Percentiles rank a stretch among this genome's conserved stretches.
Conservation (phyloP, 768 basidiomycete species). For the Amanita subjunquillea region DNA sequence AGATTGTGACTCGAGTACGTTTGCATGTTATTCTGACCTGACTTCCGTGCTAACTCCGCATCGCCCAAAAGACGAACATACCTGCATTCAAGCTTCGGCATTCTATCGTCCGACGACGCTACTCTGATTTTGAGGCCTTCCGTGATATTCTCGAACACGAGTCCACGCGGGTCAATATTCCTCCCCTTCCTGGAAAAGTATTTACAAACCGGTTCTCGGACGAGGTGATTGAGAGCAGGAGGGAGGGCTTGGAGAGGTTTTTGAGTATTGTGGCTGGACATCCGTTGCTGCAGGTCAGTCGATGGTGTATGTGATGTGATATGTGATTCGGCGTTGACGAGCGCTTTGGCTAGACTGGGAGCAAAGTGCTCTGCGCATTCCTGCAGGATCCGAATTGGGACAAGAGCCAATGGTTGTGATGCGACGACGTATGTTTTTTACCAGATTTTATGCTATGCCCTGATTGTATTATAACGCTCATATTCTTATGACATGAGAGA, state of each 20-base stretch:
- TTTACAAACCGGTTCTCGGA: constrained; percentile 98
- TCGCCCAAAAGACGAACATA: constrained; percentile 75
- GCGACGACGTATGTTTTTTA: not conserved
- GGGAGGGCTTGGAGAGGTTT: constrained; percentile 27
- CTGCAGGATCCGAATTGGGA: constrained; percentile 93
- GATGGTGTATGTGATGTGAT: not conserved
- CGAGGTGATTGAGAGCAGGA: constrained; percentile 73
- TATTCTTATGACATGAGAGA: no score
- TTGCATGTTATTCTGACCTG: not conserved
- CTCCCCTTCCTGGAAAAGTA: constrained; percentile 93
- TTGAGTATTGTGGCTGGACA: constrained; percentile 90
- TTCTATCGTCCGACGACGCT: constrained; percentile 79
- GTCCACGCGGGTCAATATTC: constrained; percentile 95
- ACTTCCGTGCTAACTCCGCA: not conserved
- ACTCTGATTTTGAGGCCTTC: constrained; percentile 94
- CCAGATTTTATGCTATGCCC: not conserved
- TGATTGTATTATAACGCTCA: not conserved
- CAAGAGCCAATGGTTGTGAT: constrained; percentile 62
- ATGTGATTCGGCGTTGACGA: constrained; percentile 1
- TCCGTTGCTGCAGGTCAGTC: constrained; percentile 84
- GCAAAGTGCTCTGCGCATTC: constrained; percentile 93
- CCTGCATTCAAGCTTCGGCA: constrained; percentile 97
- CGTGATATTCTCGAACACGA: constrained; percentile 96
- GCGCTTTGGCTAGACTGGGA: constrained; percentile 59
- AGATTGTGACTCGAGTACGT: constrained; percentile 90